Conservation (phyloP, 495 filamentous ascomycete genomes). For the Talaromyces ruber region DNA sequence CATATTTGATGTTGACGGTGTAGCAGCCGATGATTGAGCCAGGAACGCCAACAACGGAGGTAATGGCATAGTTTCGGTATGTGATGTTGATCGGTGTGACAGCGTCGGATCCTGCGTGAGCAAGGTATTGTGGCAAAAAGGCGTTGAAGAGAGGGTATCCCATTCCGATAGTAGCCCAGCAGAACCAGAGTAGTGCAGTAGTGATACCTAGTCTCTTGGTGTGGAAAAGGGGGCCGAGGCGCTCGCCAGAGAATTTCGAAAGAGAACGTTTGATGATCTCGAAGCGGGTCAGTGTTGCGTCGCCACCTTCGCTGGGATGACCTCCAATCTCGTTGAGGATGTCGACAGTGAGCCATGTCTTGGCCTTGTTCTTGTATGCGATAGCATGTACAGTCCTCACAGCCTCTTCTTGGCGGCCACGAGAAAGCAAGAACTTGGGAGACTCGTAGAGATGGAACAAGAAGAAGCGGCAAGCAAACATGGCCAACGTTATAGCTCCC, state of each 20-base stretch:
- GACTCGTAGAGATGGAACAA: slow-evolving; percentile 74
- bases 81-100: slow-evolving; percentile 34
- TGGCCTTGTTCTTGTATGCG: slow-evolving; percentile 42
- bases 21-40: slow-evolving; percentile 47
- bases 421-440: slow-evolving; percentile 70
- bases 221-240: slow-evolving; percentile 44
- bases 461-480: slow-evolving; percentile 65
- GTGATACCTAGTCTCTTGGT: slow-evolving; percentile 40
- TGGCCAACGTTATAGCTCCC: slow-evolving; percentile 61
- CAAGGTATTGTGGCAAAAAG: slow-evolving; percentile 51
- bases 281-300: slow-evolving; percentile 24
- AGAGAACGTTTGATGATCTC: slow-evolving; percentile 43
- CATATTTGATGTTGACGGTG: slow-evolving; percentile 48
- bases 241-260: slow-evolving; percentile 47
- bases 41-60: slow-evolving; percentile 47
- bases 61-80: slow-evolving; percentile 56
- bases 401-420: slow-evolving; percentile 63
- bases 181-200: slow-evolving; percentile 46
- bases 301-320: slow-evolving; percentile 21
- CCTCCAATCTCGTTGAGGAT: slow-evolving; percentile 48
- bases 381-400: slow-evolving; percentile 59
- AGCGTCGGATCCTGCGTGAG: slow-evolving; percentile 24
- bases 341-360: slow-evolving; percentile 45
- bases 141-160: slow-evolving; percentile 52
- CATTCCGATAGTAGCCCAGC: slow-evolving; percentile 51